Percentiles rank a stretch among this genome's conserved stretches.
Conservation (phyloP, 2,329 filamentous ascomycete species). For the Coleophoma eucalyptorum region DNA sequence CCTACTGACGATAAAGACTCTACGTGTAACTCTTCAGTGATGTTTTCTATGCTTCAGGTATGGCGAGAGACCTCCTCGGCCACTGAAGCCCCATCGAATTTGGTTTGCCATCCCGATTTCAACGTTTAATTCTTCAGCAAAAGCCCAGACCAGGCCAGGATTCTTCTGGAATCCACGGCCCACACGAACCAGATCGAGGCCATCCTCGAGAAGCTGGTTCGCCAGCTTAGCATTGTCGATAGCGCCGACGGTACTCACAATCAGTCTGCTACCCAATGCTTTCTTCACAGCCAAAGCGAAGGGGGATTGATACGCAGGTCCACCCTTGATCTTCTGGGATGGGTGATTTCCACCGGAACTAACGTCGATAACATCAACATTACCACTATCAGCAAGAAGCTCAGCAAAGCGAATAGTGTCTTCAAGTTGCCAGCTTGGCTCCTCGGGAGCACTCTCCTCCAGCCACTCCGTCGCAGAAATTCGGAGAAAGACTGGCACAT, state of each 20-base stretch:
- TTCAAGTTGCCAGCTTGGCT: conserved; percentile 64
- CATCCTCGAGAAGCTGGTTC: conserved; percentile 39
- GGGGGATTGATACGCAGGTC: conserved; percentile 64
- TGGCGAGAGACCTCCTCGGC: no score
- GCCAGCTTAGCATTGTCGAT: conserved; percentile 38
- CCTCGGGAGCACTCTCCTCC: conserved; percentile 41
- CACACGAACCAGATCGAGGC: conserved; percentile 41
- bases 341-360: conserved; percentile 62
- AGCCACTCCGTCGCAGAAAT: conserved; percentile 68
- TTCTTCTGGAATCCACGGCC: conserved; percentile 53
- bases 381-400: conserved; percentile 53
- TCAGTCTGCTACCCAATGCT: conserved; percentile 55
- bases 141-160: conserved; percentile 43
- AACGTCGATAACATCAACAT: conserved; percentile 71
- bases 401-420: conserved; percentile 62
- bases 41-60: no score
- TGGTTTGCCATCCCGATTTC: conserved; percentile 41
- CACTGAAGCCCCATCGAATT: conserved; percentile 49
- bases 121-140: conserved; percentile 47
- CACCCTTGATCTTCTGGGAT: conserved; percentile 48
- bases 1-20: no score
- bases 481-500: conserved; percentile 66
- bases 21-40: no score
- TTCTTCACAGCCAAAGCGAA: conserved; percentile 68
- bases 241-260: conserved; percentile 40